Conservation (phyloP, 169 alveolate genomes). For the Hammondia hammondi region DNA sequence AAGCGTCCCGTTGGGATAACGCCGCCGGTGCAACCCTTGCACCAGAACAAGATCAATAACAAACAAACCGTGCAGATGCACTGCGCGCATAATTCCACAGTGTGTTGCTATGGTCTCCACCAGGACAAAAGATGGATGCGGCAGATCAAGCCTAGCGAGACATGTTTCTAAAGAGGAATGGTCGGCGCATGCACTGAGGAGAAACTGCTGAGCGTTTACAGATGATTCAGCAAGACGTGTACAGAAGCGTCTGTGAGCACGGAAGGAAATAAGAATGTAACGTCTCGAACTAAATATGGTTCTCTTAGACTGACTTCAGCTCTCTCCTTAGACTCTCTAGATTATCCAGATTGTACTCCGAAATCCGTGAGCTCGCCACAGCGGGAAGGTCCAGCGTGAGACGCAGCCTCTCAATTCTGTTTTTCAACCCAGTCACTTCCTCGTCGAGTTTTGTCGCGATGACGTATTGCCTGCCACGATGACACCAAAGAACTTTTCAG, state of each 20-base stretch:
- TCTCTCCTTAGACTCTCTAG: neutral
- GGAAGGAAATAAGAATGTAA: neutral
- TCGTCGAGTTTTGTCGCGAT: neutral
- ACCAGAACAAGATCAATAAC: too few species aligned
- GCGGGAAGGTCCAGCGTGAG: neutral
- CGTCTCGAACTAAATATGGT: neutral
- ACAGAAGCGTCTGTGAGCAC: neutral
- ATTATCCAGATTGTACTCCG: neutral
- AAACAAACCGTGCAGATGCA: too few species aligned
- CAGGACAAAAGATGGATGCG: too few species aligned
- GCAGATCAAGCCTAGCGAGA: too few species aligned
- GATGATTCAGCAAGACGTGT: too few species aligned
- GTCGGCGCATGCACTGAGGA: too few species aligned
- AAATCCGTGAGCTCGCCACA: neutral
- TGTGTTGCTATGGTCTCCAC: too few species aligned
- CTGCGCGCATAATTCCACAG: too few species aligned
- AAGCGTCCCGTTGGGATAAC: too few species aligned
- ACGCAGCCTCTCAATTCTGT: neutral
- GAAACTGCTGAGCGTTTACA: too few species aligned
- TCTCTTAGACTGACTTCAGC: neutral
- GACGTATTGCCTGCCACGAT: neutral
- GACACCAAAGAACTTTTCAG: neutral
- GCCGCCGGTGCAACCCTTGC: too few species aligned
- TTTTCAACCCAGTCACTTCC: neutral
- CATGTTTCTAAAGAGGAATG: too few species aligned